Conservation (phyloP, 2,329 filamentous ascomycete genomes). For the Arachnomyces sp. region DNA sequence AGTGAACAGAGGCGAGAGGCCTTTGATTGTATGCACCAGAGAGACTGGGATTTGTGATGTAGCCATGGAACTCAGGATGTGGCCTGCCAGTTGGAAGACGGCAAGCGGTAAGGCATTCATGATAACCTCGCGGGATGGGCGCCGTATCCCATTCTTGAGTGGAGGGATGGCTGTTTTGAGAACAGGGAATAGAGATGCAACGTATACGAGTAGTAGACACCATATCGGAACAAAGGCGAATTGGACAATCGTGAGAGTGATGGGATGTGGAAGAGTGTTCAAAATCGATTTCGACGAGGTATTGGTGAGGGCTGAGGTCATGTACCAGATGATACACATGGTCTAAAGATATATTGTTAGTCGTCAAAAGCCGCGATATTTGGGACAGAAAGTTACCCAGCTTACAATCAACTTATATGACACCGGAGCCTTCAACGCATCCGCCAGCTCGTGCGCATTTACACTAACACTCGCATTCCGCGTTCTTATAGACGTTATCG, state of each 20-base stretch:
- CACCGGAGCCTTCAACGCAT: constrained; percentile 81
- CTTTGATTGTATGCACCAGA: constrained; percentile 96
- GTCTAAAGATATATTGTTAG: constrained; percentile 44
- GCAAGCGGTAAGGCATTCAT: constrained; percentile 84
- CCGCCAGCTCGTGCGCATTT: constrained; percentile 87
- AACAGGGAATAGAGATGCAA: constrained; percentile 64
- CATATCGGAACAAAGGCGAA: constrained; percentile 87
- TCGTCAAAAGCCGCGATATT: not conserved
- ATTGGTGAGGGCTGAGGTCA: constrained; percentile 90
- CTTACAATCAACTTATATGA: constrained; percentile 81
- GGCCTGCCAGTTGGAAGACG: constrained; percentile 85
- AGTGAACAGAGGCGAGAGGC: constrained; percentile 89
- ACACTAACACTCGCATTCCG: constrained; percentile 80
- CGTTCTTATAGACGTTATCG: constrained; percentile 73
- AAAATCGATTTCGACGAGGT: constrained; percentile 97
- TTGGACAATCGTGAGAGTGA: constrained; percentile 85
- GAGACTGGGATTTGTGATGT: constrained; percentile 94
- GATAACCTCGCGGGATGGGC: constrained; percentile 73
- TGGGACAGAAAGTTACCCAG: constrained; percentile 8
- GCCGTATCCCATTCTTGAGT: constrained; percentile 74
- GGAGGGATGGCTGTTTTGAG: constrained; percentile 67
- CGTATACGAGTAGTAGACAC: constrained; percentile 71
- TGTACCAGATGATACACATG: constrained; percentile 87
- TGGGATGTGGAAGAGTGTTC: constrained; percentile 81
- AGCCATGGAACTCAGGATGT: constrained; percentile 87